Evolutionary conservation across 2,329 filamentous ascomycete species (phyloP).

Genomic region (Rhexocercosporidium sp.): DNA sequence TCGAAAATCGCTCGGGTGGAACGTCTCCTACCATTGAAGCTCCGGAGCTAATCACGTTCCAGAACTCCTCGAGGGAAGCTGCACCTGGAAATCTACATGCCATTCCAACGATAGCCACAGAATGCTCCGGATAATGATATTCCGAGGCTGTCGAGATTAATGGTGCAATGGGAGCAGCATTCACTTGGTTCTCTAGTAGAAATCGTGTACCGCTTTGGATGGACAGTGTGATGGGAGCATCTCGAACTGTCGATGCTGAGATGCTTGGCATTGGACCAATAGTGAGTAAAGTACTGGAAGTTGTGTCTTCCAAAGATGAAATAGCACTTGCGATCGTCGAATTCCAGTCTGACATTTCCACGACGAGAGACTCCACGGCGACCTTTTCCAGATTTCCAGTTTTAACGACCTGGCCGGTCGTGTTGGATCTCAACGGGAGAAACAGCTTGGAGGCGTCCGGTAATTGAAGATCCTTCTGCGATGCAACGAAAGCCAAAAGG

Average conservation of each 20-base stretch:
- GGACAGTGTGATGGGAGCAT: neutral
- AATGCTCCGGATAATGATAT: neutral
- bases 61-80: constrained; percentile 10
- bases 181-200: neutral
- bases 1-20: neutral
- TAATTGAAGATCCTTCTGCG: neutral
- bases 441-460: neutral
- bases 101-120: constrained; percentile 8
- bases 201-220: neutral
- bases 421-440: neutral
- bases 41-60: constrained; percentile 8
- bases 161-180: neutral
- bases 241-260: neutral
- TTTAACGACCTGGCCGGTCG: neutral
- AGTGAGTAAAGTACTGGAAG: neutral
- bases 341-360: neutral
- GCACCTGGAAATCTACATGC: constrained; percentile 8
- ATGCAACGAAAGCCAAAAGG: neutral
- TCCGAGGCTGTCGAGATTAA: neutral
- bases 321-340: neutral
- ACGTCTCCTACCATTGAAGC: neutral
- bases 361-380: neutral
- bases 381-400: neutral
- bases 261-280: neutral
- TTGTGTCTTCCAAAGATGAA: neutral